These are phyloP conservation scores for Fusarium fracticaudum DNA, from an alignment of 2,329 filamentous ascomycete species.

Conservation along the genomic window DNA sequence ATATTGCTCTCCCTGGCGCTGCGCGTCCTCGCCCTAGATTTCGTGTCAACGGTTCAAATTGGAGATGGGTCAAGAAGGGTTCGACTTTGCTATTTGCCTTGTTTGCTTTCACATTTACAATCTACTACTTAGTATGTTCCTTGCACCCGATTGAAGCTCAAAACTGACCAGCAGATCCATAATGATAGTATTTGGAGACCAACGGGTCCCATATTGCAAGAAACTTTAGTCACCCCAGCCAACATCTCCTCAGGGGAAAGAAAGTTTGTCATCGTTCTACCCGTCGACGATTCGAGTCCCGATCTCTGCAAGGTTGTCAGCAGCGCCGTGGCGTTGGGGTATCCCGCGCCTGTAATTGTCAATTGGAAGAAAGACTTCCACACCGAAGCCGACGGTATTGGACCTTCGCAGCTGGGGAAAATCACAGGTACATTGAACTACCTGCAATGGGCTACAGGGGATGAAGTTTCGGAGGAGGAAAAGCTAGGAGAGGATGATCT, in stretches of 20 bases:
- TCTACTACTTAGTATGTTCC: conserved; percentile 29
- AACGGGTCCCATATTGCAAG: conserved; percentile 16
- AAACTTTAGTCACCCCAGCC: neutral
- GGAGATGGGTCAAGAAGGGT: conserved; percentile 25
- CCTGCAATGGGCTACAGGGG: conserved; percentile 36
- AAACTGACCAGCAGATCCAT: conserved; percentile 27
- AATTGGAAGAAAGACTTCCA: conserved; percentile 45
- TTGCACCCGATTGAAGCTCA: neutral
- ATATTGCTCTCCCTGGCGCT: conserved; percentile 25
- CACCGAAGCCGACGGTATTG: conserved; percentile 35
- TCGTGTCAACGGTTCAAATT: conserved; percentile 25
- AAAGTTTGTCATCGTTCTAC: conserved; percentile 39
- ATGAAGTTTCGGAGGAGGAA: conserved; percentile 22
- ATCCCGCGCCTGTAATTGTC: conserved; percentile 45
- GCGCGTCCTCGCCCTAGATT: conserved; percentile 25
- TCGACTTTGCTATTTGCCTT: conserved; percentile 1
- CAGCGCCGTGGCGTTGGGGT: conserved; percentile 41
- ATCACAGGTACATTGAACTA: conserved; percentile 45
- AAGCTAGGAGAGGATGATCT: conserved; percentile 41
- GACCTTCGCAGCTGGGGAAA: conserved; percentile 43
- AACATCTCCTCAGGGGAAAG: conserved; percentile 26
- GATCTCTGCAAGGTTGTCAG: conserved; percentile 45
- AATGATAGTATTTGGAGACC: conserved; percentile 30
- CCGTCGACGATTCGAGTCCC: conserved; percentile 40
- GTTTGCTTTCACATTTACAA: neutral